Base-by-base conservation (phyloP, 441 rosid species). In the Erodium trifolium region DNA sequence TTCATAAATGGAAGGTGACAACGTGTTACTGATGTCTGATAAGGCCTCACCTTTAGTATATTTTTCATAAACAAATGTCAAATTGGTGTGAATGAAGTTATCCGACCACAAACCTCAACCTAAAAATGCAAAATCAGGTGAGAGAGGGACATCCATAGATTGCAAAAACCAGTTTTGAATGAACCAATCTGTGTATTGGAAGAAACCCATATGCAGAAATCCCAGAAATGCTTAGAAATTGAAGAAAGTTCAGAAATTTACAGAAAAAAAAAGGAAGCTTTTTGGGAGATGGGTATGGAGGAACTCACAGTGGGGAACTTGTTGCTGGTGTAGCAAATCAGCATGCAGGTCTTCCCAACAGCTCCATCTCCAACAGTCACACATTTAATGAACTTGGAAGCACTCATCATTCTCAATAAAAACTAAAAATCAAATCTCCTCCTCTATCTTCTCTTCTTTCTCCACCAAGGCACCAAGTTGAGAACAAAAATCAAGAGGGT, bases 291-390 rank as follows among this genome's bases (percentile, higher is more conserved):
- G 70, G 79, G 37, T 66, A 68, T 34, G 17, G 67, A 67, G 66
- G 35, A 70, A 55, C 88, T 82, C 66, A 93, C 98, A 69, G 97
- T 90, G 0, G 98, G 98, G 80, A 93, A 93, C 84, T 88, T 91
- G 90, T 93, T 93, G 83, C 97, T 91, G 62, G 98, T 93, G 76
- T 89, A 93, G 74, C 96, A 90, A 77, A 93, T 93, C 70, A 93
- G 98, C 98, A 90, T 93, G 83, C 97, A 93, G 29, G 98, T 93
- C 81, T 93, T 93, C 37, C 98, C 98, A 19, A 93, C 98, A 80
- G 97, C 98, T 75, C 98, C 98, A 75, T 93, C 98, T 77, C 98
- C 98, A 67, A 93, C 98, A 0, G 98, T 91, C 68, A 93, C 98
- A 76, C 98, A 93, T 82, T 93, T 93, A 49, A 93, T 91, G 88